Evolutionary conservation across 2,329 filamentous ascomycete species (phyloP).

Genomic region (Dothiorella sarmentorum): DNA sequence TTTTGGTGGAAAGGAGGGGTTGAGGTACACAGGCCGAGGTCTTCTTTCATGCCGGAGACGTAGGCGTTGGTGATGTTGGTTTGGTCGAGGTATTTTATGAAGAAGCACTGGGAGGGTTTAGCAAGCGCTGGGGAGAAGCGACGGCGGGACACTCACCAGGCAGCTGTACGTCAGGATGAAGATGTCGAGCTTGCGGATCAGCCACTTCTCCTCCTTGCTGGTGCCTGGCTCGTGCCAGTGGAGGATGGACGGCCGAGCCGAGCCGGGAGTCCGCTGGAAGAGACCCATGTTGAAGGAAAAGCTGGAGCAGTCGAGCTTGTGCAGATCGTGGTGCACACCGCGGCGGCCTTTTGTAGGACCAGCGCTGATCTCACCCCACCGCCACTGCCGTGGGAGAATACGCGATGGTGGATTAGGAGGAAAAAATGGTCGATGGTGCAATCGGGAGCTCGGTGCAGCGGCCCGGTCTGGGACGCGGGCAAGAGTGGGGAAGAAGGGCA

Average conservation of each 20-base stretch:
- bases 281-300: not conserved
- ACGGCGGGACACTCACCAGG: not conserved
- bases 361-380: not conserved
- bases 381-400: not conserved
- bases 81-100: slow-evolving; percentile 27
- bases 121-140: not conserved
- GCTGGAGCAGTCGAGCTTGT: not conserved
- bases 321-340: too few relatives aligned
- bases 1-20: not conserved
- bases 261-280: not conserved
- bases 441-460: slow-evolving; percentile 3
- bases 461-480: not conserved
- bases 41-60: slow-evolving; percentile 30
- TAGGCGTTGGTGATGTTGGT: slow-evolving; percentile 28
- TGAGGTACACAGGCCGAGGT: slow-evolving; percentile 23
- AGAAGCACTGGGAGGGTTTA: slow-evolving; percentile 18
- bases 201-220: slow-evolving; percentile 21
- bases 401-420: not conserved
- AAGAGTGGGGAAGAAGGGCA: slow-evolving; percentile 11
- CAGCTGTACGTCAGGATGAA: slow-evolving; percentile 22
- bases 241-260: not conserved
- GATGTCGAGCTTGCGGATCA: slow-evolving; percentile 24
- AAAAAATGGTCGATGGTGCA: slow-evolving; percentile 11
- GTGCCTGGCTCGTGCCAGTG: slow-evolving; percentile 21
- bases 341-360: slow-evolving; percentile 6